These are phyloP conservation scores for Zoysia japonica DNA, from an alignment of 176 grass and related monocot species.

Conservation along the genomic window DNA sequence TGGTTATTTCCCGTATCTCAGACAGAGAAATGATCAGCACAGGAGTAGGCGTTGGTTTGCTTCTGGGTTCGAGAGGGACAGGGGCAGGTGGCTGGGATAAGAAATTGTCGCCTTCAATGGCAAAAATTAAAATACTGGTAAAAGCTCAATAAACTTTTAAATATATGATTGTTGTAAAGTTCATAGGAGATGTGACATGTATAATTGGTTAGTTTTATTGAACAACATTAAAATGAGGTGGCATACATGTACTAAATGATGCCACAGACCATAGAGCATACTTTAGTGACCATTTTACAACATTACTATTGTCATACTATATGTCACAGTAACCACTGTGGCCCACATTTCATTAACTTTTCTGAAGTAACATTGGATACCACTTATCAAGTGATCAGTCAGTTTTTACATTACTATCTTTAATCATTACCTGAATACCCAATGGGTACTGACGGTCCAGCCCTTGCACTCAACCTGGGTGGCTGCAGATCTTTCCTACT, in stretches of 20 bases:
- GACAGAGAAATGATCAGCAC: constrained; percentile 35
- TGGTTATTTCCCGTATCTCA: constrained; percentile 45
- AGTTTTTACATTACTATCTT: background rate
- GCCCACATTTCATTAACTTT: background rate
- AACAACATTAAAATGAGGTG: no score
- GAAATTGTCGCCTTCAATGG: background rate
- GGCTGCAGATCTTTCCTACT: background rate
- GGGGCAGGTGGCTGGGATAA: background rate
- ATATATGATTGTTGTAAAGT: no score
- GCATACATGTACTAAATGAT: no score
- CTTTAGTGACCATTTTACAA: background rate
- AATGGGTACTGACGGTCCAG: background rate
- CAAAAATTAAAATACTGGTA: background rate
- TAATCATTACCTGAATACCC: background rate
- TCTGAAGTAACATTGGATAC: background rate
- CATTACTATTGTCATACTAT: no score
- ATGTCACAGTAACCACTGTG: no score
- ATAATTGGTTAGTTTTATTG: no score
- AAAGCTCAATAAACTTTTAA: background rate
- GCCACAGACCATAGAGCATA: no score
- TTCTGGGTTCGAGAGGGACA: background rate
- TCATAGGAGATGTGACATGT: no score
- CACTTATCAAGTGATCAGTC: no score
- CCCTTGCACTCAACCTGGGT: background rate
- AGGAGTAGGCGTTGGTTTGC: constrained; percentile 35